A percentile compares a stretch with the other conserved stretches of the same genome.
These are phyloP conservation scores for Carnegiea gigantea DNA, from an alignment of 179 eudicot species.

Conservation along the genomic window DNA sequence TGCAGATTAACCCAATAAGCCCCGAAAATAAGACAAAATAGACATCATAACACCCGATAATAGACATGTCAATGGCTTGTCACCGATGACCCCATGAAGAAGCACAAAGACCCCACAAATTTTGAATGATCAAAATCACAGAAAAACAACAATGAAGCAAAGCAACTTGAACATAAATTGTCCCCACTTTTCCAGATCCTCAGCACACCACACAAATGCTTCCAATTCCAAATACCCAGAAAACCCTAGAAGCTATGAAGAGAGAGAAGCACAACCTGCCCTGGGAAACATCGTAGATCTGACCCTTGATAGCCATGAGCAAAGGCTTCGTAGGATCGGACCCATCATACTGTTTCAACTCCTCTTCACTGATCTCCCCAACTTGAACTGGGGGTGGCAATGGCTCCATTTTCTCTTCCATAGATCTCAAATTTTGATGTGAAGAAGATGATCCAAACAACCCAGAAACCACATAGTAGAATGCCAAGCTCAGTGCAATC, in stretches of 20 bases:
- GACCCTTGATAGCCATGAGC: slow-evolving; percentile 84
- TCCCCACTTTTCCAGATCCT: too few species aligned
- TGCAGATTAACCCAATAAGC: neutral
- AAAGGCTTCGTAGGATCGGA: slow-evolving; percentile 63
- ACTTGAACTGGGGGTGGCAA: slow-evolving; percentile 67
- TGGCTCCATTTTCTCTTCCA: slow-evolving; percentile 46
- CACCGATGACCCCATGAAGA: neutral
- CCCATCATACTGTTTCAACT: slow-evolving; percentile 61
- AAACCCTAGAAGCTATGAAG: too few species aligned
- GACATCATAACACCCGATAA: neutral
- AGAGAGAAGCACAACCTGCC: slow-evolving; percentile 51
- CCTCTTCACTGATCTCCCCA: slow-evolving; percentile 63
- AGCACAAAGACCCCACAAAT: neutral
- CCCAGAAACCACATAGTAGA: slow-evolving; percentile 53
- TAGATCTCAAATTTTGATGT: neutral
- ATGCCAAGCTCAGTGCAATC: slow-evolving; percentile 49
- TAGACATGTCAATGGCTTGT: neutral
- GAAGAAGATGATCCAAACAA: neutral
- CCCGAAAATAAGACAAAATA: neutral
- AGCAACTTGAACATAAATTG: too few species aligned
- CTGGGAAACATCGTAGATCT: slow-evolving; percentile 85
- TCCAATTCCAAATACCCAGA: too few species aligned
- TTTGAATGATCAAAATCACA: too few species aligned
- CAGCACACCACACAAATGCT: too few species aligned
- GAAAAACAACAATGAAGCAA: too few species aligned